Conservation (phyloP, 306 rosid species). For the Rubus parviflorus region DNA sequence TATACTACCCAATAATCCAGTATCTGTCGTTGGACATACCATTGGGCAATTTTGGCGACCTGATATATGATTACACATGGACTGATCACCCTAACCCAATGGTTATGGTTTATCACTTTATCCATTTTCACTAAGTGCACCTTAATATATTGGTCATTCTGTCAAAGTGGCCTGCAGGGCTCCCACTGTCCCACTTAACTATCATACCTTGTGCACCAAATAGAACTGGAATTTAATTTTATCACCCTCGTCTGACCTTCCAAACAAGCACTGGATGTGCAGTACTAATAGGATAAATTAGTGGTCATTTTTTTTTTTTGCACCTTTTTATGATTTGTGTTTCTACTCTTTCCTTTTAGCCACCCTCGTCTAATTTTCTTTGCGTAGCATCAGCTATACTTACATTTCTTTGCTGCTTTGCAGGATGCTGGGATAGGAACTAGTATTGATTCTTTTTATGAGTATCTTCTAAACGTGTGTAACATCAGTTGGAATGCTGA, state of each 20-base stretch:
- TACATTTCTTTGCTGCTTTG: conserved; percentile 34
- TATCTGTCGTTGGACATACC: not conserved
- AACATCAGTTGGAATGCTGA: conserved; percentile 24
- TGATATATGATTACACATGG: not conserved
- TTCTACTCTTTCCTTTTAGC: not conserved
- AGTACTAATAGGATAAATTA: not conserved
- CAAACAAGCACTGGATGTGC: not conserved
- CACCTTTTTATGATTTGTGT: not conserved
- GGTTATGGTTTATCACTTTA: not conserved
- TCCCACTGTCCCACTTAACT: not conserved
- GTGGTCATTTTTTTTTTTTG: not conserved
- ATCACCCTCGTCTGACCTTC: no score
- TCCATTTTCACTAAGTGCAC: not conserved
- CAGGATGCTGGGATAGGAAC: conserved; percentile 99
- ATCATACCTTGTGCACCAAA: not conserved
- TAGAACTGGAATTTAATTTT: not conserved
- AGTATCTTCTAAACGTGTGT: conserved; percentile 90
- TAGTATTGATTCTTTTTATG: conserved; percentile 95
- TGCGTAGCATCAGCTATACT: conserved; percentile 13
- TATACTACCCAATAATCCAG: no score
- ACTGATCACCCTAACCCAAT: not conserved
- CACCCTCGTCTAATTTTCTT: not conserved
- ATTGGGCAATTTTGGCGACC: not conserved
- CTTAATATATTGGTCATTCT: not conserved
- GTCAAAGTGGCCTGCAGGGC: not conserved